These are phyloP conservation scores for Nicotiana tomentosiformis DNA, from an alignment of 257 asterid species.

Conservation along the genomic window DNA sequence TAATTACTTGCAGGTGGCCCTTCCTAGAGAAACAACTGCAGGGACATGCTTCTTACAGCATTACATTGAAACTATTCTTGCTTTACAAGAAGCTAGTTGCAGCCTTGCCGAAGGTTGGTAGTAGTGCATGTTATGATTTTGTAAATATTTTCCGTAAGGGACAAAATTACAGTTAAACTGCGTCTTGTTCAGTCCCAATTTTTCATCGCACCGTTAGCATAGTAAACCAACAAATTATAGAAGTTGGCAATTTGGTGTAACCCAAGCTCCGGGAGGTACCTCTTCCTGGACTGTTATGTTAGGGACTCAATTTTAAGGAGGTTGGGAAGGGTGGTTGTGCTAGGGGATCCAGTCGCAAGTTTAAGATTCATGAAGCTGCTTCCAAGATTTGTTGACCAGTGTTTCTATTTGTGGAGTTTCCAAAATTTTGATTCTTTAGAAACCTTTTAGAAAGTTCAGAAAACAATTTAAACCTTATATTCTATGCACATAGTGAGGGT, in stretches of 20 bases:
- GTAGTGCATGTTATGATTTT: constrained; percentile 5
- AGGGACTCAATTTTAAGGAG: background rate
- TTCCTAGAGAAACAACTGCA: constrained; percentile 74
- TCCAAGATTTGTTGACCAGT: background rate
- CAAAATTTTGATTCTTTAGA: background rate
- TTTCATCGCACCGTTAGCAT: background rate
- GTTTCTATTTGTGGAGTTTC: background rate
- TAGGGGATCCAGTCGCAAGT: background rate
- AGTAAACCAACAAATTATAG: background rate
- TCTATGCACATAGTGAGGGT: background rate
- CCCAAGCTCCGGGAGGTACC: background rate
- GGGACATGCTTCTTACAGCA: constrained; percentile 90
- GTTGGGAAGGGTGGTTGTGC: background rate
- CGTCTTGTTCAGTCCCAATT: background rate
- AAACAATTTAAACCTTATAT: constrained; percentile 1
- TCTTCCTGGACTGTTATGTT: background rate
- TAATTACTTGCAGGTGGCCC: constrained; percentile 69
- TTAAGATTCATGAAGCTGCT: background rate
- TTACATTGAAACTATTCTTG: constrained; percentile 86
- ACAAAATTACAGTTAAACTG: background rate
- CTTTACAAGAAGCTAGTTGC: constrained; percentile 85
- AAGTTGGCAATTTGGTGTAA: background rate
- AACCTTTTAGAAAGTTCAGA: background rate
- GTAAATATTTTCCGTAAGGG: background rate
- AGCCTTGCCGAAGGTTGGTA: constrained; percentile 61